Percentiles rank a stretch among this genome's conserved stretches.
phyloP scores from a whole-genome alignment of 2,329 filamentous ascomycete species.

The Botrytis pseudocinerea region DNA sequence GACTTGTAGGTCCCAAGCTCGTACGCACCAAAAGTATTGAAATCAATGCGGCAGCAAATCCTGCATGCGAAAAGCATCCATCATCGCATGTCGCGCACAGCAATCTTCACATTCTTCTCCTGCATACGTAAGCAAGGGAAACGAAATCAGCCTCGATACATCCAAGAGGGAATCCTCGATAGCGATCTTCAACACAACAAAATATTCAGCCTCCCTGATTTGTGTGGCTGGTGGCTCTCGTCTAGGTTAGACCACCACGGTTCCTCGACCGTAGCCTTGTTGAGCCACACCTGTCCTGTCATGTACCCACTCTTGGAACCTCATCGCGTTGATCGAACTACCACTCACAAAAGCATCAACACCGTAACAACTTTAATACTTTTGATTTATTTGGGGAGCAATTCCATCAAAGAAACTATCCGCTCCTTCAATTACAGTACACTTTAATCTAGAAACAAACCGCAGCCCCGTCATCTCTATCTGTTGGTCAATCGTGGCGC shows the following conservation, averaged over 20 bases:
- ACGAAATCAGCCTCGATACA: not conserved
- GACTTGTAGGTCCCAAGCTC: not conserved
- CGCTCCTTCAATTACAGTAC: not conserved
- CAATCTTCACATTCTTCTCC: not conserved
- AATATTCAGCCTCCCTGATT: not conserved
- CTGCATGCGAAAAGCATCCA: not conserved
- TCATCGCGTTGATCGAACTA: not conserved
- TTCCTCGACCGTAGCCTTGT: not conserved
- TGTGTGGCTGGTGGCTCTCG: not conserved
- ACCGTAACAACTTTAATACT: not conserved
- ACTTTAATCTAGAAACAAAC: not conserved
- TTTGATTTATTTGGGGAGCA: not conserved
- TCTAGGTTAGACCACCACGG: not conserved
- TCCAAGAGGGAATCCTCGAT: not conserved
- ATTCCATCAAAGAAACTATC: not conserved
- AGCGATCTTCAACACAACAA: not conserved
- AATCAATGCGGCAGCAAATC: not conserved
- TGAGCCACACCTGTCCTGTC: conserved; percentile 1
- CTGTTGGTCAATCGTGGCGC: conserved; percentile 15
- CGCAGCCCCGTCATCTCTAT: not conserved
- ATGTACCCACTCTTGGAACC: conserved; percentile 8
- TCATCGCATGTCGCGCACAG: not conserved
- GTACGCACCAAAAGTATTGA: not conserved
- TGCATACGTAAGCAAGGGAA: not conserved
- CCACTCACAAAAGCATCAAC: not conserved